Evolutionary conservation across 768 basidiomycete genomes (phyloP), one percentile per base, ranked within the genome.

Genomic region (Megacollybia marginata): DNA sequence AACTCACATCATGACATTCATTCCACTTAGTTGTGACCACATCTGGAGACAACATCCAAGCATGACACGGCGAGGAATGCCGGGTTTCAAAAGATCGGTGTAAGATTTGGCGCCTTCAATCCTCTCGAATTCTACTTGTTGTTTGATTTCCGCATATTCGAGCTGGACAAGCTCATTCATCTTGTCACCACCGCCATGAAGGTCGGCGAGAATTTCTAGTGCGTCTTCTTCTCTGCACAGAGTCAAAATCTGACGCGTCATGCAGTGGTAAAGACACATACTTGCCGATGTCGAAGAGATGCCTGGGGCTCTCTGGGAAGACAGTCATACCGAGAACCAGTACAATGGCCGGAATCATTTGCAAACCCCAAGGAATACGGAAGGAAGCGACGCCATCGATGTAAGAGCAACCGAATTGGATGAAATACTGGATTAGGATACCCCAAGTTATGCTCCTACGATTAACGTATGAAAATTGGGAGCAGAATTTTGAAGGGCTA

Each of bases 1-100:
- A 15, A 56, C 69, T 33, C 55, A 80, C 85, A 89, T 85, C 86
- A 89, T 88, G 57, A 88, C 77, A 61, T 88, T 87, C 81, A 88
- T 86, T 33, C 85, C 83, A 9, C 73, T 74, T 16, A 88, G 68
- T 59, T 89, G 88, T 52, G 79, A 80, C 88, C 86, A 89, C 78
- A 84, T 84, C 63, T 91, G 88, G 35, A 88, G 67, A n/a, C 73
- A 72, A 52, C 74, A 72, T 34, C 86, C 88, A 20, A 90, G 74
- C 51, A 76, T 66, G 28, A 88, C 85, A 58, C 88, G 83, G 48
- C 86, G 79, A 46, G 83, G 68, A 54, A 85, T 79, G 33, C 80
- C 79, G 8, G 75, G 74, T 56, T 79, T 83, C 50, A 88, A 54
- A 16, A 89, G 68, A 62, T 90, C 85, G 11, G 73, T 54, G 57